These are phyloP conservation scores for Arctostaphylos glauca DNA, from an alignment of 148 eudicot species.

Conservation along the genomic window DNA sequence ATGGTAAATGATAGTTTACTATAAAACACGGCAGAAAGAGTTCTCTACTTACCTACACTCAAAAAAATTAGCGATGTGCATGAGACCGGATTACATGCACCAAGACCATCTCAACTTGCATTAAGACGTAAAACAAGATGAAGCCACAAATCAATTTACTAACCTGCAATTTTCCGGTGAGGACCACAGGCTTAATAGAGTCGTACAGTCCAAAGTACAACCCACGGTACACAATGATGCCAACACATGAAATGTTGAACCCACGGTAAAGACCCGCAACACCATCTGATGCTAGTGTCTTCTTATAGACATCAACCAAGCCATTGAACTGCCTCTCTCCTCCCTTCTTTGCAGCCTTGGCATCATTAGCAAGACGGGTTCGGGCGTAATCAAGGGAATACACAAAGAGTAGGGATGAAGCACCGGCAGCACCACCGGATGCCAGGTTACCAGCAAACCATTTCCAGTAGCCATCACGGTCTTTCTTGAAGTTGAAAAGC, in stretches of 20 bases:
- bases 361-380: conserved; percentile 63
- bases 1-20: background rate
- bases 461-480: conserved; percentile 52
- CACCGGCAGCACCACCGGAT: conserved; percentile 76
- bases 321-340: conserved; percentile 74
- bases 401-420: conserved; percentile 57
- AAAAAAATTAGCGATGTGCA: background rate
- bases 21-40: background rate
- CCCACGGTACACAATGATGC: conserved; percentile 78
- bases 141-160: background rate
- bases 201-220: conserved; percentile 76
- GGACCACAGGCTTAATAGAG: conserved; percentile 62
- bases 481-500: conserved; percentile 72
- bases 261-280: conserved; percentile 78
- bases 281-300: conserved; percentile 63
- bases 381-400: conserved; percentile 67
- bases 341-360: conserved; percentile 62
- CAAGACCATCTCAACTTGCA: background rate
- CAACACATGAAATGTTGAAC: conserved; percentile 66
- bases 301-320: conserved; percentile 62
- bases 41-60: background rate
- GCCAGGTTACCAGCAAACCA: conserved; percentile 40
- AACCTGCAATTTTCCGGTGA: conserved; percentile 68
- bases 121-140: background rate
- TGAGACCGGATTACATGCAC: background rate